phyloP scores from a whole-genome alignment of 441 rosid genomes.

The Viola pubescens region DNA sequence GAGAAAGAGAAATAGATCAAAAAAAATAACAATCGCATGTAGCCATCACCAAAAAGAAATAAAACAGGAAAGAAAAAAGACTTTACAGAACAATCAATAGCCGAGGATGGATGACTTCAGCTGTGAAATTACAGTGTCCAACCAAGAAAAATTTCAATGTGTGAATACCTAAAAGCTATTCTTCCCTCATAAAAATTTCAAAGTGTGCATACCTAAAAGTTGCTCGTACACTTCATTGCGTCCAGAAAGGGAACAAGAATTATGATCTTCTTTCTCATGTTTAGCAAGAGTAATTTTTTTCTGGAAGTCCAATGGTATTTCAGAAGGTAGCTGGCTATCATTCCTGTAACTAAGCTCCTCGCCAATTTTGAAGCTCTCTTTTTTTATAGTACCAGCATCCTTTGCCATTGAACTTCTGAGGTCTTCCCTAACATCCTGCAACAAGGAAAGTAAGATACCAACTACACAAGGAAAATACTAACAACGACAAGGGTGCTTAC shows the following conservation, averaged over 20 bases:
- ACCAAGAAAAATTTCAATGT: neutral
- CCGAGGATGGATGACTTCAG: neutral
- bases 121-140: neutral
- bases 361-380: constrained; percentile 59
- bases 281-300: constrained; percentile 63
- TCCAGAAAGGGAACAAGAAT: constrained; percentile 37
- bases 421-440: constrained; percentile 35
- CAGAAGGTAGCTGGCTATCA: constrained; percentile 25
- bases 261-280: constrained; percentile 52
- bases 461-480: constrained; percentile 5
- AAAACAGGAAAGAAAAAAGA: neutral
- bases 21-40: neutral
- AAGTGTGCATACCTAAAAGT: constrained; percentile 52
- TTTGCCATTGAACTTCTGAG: constrained; percentile 94
- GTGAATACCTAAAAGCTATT: neutral
- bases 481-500: constrained; percentile 34
- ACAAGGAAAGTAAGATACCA: neutral
- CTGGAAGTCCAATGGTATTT: constrained; percentile 60
- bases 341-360: constrained; percentile 26
- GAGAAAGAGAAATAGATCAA: neutral
- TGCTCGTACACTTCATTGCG: constrained; percentile 42
- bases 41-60: neutral
- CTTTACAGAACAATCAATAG: no score
- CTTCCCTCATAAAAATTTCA: neutral
- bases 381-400: constrained; percentile 65